These are phyloP conservation scores for Acanthamoeba castellanii DNA, from an alignment of 208 protist genomes.

Conservation along the genomic window DNA sequence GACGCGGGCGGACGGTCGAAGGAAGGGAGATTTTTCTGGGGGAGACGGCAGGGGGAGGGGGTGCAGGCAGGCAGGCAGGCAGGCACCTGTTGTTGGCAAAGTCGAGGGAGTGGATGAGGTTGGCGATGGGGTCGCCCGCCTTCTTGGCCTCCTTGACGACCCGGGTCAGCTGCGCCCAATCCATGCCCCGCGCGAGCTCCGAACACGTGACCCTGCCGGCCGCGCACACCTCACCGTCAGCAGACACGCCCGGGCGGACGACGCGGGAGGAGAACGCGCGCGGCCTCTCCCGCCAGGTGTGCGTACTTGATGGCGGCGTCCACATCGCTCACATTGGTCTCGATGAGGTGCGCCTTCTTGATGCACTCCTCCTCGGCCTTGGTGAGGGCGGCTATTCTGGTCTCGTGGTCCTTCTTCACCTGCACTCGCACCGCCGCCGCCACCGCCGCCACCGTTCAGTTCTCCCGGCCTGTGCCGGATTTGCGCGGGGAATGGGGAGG, in stretches of 20 bases:
- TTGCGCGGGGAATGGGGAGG: too few species aligned
- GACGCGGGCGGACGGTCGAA: background rate
- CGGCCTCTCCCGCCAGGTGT: too few species aligned
- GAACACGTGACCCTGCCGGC: slow-evolving; percentile 76
- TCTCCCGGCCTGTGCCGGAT: too few species aligned
- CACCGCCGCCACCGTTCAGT: too few species aligned
- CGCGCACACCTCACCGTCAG: too few species aligned
- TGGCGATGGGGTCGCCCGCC: slow-evolving; percentile 55
- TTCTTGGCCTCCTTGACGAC: slow-evolving; percentile 61
- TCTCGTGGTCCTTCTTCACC: slow-evolving; percentile 57
- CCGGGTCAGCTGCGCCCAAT: slow-evolving; percentile 74
- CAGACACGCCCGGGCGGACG: too few species aligned
- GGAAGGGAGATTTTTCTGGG: background rate
- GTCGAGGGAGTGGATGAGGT: slow-evolving; percentile 94
- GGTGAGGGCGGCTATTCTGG: background rate
- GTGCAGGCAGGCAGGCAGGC: background rate
- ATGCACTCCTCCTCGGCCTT: slow-evolving; percentile 59
- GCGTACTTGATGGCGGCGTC: slow-evolving; percentile 51
- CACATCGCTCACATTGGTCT: slow-evolving; percentile 72
- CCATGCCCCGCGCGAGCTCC: slow-evolving; percentile 32
- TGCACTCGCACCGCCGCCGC: background rate
- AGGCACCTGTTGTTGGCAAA: slow-evolving; percentile 90
- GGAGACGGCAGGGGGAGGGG: background rate
- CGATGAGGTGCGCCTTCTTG: slow-evolving; percentile 74
- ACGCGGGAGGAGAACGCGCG: too few species aligned